Percentiles rank a stretch among this genome's conserved stretches.
phyloP scores from a whole-genome alignment of 164 flowering plant genomes.

The Dillenia turbinata region DNA sequence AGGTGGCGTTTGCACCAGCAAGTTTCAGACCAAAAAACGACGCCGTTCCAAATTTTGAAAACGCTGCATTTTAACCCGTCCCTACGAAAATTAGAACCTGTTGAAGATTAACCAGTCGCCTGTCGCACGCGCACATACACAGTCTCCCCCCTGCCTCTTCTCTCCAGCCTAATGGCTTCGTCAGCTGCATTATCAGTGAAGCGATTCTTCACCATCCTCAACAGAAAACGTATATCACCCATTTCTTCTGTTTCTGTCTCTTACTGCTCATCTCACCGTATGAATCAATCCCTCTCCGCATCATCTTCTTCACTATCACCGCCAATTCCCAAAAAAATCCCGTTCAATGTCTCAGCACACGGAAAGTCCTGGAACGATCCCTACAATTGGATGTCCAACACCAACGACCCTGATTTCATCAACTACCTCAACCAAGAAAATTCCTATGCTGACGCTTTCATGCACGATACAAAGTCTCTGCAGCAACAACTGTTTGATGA shows the following conservation, averaged over 20 bases:
- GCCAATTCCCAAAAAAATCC: conserved; percentile 64
- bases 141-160: too few relatives aligned
- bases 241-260: conserved; percentile 35
- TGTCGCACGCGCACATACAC: too few relatives aligned
- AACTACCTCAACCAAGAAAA: conserved; percentile 58
- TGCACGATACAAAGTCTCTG: conserved; percentile 58
- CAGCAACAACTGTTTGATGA: conserved; percentile 50
- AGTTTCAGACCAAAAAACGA: too few relatives aligned
- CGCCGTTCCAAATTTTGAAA: too few relatives aligned
- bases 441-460: conserved; percentile 67
- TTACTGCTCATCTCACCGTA: conserved; percentile 22
- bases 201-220: too few relatives aligned
- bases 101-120: too few relatives aligned
- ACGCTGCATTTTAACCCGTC: too few relatives aligned
- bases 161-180: too few relatives aligned
- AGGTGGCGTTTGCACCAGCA: too few relatives aligned
- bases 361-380: conserved; percentile 73
- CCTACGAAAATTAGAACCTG: too few relatives aligned
- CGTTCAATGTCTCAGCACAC: conserved; percentile 56
- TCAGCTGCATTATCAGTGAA: too few relatives aligned
- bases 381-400: conserved; percentile 84
- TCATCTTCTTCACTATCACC: conserved; percentile 19
- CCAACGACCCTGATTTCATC: conserved; percentile 62
- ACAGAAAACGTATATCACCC: conserved; percentile 6
- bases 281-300: not conserved